Evolutionary conservation across 2,329 filamentous ascomycete genomes (phyloP).

Genomic region (Arachnopeziza araneosa): DNA sequence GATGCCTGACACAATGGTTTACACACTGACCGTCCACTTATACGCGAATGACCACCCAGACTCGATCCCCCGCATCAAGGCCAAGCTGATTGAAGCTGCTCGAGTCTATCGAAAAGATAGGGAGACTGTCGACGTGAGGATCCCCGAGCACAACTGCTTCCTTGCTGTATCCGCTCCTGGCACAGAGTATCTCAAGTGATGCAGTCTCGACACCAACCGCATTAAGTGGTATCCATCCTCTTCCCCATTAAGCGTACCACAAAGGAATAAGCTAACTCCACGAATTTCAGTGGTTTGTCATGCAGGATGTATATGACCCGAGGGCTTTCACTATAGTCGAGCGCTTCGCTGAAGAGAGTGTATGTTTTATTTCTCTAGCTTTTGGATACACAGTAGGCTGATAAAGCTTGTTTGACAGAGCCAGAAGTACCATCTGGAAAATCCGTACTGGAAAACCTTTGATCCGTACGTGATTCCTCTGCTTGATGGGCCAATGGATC

Average conservation of each 20-base stretch:
- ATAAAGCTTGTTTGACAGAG: conserved; percentile 31
- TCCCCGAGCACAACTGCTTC: not conserved
- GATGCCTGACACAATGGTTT: conserved; percentile 47
- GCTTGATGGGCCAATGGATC: conserved; percentile 63
- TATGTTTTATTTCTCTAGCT: conserved; percentile 32
- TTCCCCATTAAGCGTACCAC: too few relatives aligned
- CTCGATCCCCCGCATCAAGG: conserved; percentile 59
- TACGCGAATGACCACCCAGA: conserved; percentile 62
- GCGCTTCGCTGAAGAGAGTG: conserved; percentile 61
- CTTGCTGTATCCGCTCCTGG: too few relatives aligned
- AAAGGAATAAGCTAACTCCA: conserved; percentile 31
- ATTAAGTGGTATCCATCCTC: too few relatives aligned
- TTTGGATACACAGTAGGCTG: conserved; percentile 2
- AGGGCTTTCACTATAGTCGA: conserved; percentile 72
- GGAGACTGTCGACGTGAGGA: conserved; percentile 48
- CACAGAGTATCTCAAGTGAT: too few relatives aligned
- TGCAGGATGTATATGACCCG: conserved; percentile 65
- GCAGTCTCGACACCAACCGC: too few relatives aligned
- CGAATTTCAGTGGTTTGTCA: conserved; percentile 57
- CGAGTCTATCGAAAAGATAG: conserved; percentile 66
- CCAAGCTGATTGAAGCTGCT: conserved; percentile 70
- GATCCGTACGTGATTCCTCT: conserved; percentile 68
- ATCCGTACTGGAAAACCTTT: conserved; percentile 51
- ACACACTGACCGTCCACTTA: conserved; percentile 64
- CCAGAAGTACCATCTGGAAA: conserved; percentile 56